Evolutionary conservation across 306 rosid species (phyloP).

Genomic region (Alnus rubra): DNA sequence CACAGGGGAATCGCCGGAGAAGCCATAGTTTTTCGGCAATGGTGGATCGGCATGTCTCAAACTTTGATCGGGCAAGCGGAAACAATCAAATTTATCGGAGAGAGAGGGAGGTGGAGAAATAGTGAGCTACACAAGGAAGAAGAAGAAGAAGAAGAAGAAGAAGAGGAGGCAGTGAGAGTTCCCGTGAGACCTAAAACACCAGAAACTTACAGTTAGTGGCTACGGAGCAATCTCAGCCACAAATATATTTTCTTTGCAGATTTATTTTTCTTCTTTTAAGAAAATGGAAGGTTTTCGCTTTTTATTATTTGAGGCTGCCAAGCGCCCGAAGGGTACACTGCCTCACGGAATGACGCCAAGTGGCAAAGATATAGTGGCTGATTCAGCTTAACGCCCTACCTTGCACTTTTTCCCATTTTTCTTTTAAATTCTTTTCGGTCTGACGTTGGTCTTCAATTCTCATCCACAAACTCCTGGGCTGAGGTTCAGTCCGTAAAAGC

Average conservation of each 20-base stretch:
- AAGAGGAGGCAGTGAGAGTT: conserved; percentile 15
- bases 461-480: conserved; percentile 63
- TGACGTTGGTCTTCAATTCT: conserved; percentile 32
- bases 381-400: conserved; percentile 20
- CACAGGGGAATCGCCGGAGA: conserved; percentile 36
- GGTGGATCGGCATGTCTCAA: conserved; percentile 18
- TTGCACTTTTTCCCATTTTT: conserved; percentile 51
- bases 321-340: conserved; percentile 15
- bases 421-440: background rate
- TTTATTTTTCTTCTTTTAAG: conserved; percentile 16
- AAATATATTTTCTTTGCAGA: conserved; percentile 46
- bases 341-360: conserved; percentile 37
- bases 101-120: background rate
- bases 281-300: background rate
- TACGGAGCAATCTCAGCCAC: conserved; percentile 86
- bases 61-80: conserved; percentile 28
- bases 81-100: background rate
- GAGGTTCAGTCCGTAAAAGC: conserved; percentile 53
- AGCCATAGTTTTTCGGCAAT: conserved; percentile 45
- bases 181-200: conserved; percentile 21
- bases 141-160: too few species aligned
- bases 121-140: background rate
- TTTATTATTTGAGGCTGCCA: conserved; percentile 50
- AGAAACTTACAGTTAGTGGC: conserved; percentile 29
- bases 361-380: conserved; percentile 48